Evolutionary conservation across 1,284 basidiomycete species (phyloP).

Genomic region (Cryptococcus sp.): DNA sequence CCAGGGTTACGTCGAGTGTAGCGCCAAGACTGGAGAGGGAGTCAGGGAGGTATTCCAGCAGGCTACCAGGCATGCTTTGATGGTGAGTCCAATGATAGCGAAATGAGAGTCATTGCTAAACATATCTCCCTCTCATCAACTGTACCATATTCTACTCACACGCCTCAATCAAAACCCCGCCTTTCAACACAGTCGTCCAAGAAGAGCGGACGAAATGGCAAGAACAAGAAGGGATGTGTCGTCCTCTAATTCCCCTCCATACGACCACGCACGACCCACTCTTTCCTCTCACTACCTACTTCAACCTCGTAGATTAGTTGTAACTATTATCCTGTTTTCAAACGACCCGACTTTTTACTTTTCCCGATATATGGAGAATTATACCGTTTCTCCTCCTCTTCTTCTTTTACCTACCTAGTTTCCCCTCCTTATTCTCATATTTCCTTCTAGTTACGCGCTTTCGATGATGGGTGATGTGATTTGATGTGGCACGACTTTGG

Average conservation of each 20-base stretch:
- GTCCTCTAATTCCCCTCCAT: constrained; percentile 52
- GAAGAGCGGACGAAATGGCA: constrained; percentile 28
- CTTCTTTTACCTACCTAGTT: neutral
- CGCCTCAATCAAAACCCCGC: too few species aligned
- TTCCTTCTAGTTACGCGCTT: neutral
- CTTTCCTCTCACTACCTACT: neutral
- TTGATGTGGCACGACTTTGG: neutral
- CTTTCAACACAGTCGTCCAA: constrained; percentile 14
- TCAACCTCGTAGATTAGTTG: neutral
- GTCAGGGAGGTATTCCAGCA: constrained; percentile 90
- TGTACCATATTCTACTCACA: neutral
- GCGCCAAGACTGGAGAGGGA: constrained; percentile 81
- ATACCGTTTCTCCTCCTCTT: neutral
- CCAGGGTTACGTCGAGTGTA: constrained; percentile 84
- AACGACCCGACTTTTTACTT: neutral
- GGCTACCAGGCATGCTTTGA: constrained; percentile 74
- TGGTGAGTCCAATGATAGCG: constrained; percentile 50
- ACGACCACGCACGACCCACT: too few species aligned
- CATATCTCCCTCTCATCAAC: neutral
- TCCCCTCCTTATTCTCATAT: neutral
- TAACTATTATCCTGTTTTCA: neutral
- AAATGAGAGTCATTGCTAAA: neutral
- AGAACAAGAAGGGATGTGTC: constrained; percentile 46
- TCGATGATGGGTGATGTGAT: neutral
- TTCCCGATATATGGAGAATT: neutral